Percentiles rank a stretch among this genome's conserved stretches.
phyloP scores from a whole-genome alignment of 768 basidiomycete species.

The Psilocybe tampanensis region DNA sequence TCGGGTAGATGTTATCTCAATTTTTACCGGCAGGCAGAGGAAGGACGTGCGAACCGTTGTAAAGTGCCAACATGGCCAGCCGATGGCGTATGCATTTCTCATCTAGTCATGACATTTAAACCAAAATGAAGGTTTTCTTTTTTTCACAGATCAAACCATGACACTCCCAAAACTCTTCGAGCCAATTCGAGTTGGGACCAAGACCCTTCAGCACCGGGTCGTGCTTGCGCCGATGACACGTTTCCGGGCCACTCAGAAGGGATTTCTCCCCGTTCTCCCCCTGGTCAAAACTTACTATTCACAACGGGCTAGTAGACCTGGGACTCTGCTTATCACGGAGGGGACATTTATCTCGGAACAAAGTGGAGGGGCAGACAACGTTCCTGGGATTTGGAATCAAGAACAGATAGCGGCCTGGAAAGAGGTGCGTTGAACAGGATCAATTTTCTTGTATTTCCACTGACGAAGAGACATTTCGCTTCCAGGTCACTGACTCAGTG shows the following conservation, averaged over 20 bases:
- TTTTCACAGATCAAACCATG: not conserved
- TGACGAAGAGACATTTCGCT: not conserved
- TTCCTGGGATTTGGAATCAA: slow-evolving; percentile 51
- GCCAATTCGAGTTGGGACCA: slow-evolving; percentile 45
- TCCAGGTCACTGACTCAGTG: slow-evolving; percentile 51
- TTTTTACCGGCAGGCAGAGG: no score
- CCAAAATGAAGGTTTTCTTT: no score
- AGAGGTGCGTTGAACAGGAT: slow-evolving; percentile 29
- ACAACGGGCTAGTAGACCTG: slow-evolving; percentile 47
- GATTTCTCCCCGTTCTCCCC: slow-evolving; percentile 35
- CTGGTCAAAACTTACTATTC: slow-evolving; percentile 46
- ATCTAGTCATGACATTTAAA: no score
- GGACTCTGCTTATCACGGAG: slow-evolving; percentile 59
- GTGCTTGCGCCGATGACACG: slow-evolving; percentile 59
- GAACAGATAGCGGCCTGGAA: slow-evolving; percentile 60
- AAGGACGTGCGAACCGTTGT: no score
- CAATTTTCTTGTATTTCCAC: not conserved
- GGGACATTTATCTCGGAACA: slow-evolving; percentile 51
- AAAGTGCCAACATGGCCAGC: no score
- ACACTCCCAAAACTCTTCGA: slow-evolving; percentile 41
- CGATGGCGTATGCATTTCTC: no score
- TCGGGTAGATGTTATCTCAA: no score
- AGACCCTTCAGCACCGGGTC: slow-evolving; percentile 48
- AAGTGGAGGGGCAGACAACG: slow-evolving; percentile 38
- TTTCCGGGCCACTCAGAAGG: slow-evolving; percentile 35